Evolutionary conservation across 1,139 yeast species (phyloP), one percentile per base, ranked within the genome.

Genomic region (Debaryomyces psychrophilus): DNA sequence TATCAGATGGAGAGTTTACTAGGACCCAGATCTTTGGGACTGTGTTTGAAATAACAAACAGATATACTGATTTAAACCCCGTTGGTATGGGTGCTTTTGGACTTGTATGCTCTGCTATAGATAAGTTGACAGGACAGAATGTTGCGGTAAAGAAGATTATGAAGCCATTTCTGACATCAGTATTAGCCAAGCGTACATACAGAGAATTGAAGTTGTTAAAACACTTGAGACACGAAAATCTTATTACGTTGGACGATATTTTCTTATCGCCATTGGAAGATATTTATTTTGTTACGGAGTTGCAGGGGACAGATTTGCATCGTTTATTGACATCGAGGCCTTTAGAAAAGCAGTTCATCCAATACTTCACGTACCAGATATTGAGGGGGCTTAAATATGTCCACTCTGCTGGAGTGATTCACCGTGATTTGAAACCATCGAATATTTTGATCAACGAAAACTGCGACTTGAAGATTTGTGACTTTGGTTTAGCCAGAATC

Each of bases 31-130:
- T 85, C 51, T 85, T 85, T 61, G 97, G 97, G 44, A 90, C 97
- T 3, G 90, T 89, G 41, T 90, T 93, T 65, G 99, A 93, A 69
- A 90, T 93, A 57, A 93, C 99, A 44, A 86, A 82, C 60, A 73
- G 97, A 54, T 93, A 93, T 69, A 82, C 90, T 17, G 97, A 93
- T 62, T 77, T 93, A 52, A 93, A 90, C 60, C 99, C 99, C 3
- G 97, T 93, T 43, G 99, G 99, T 1, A 93, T 93, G 99, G 99
- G 99, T 29, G 99, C 99, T 8, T 93, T 93, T 63, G 99, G 99
- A 6, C 80, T 93, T 33, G 99, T 93, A 40, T 93, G 99, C 68
- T 90, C 97, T 5, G 99, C 99, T 1, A 82, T 86, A 47, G 99
- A 93, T 68, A 89, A 87, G 60, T 77, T 90, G 51, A 90, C 97